Evolutionary conservation across 352 stramenopile species (phyloP).

Genomic region (Globisporangium middletonii): DNA sequence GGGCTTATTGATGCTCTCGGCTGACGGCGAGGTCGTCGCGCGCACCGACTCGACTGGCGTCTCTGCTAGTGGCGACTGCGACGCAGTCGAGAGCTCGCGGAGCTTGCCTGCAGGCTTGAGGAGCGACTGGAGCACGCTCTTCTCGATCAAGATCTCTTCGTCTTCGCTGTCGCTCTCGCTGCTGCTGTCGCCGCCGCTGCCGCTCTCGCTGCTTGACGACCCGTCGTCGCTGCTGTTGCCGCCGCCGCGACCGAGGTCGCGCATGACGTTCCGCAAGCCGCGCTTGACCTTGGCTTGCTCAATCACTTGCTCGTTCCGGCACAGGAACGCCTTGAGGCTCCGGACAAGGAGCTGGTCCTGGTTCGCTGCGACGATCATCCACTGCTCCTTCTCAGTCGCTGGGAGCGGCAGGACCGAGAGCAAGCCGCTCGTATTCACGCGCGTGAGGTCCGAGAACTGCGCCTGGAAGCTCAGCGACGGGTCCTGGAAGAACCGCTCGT

Average conservation of each 20-base stretch:
- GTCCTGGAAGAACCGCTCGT: slow-evolving; percentile 81
- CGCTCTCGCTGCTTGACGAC: slow-evolving; percentile 20
- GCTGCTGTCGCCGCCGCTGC: slow-evolving; percentile 10
- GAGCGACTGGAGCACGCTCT: slow-evolving; percentile 1
- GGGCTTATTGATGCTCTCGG: too few relatives aligned
- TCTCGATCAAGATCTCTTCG: slow-evolving; percentile 8
- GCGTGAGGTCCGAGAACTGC: slow-evolving; percentile 74
- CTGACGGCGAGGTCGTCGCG: too few relatives aligned
- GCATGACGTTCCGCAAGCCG: background rate
- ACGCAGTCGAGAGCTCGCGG: background rate
- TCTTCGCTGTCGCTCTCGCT: slow-evolving; percentile 11
- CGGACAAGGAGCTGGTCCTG: slow-evolving; percentile 65
- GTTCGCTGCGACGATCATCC: slow-evolving; percentile 76
- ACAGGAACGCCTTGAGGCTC: slow-evolving; percentile 58
- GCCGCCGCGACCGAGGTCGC: slow-evolving; percentile 4
- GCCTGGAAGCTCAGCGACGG: slow-evolving; percentile 62
- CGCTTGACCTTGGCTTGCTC: slow-evolving; percentile 42
- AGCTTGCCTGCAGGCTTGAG: background rate
- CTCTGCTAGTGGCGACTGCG: background rate
- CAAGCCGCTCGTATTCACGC: slow-evolving; percentile 63
- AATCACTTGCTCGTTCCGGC: slow-evolving; percentile 44
- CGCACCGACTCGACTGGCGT: too few relatives aligned
- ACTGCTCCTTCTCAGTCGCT: slow-evolving; percentile 49
- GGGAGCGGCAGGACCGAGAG: slow-evolving; percentile 57
- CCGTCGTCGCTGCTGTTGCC: slow-evolving; percentile 13